These are phyloP conservation scores for Exserohilum turcica DNA, from an alignment of 2,329 filamentous ascomycete genomes.

Conservation along the genomic window DNA sequence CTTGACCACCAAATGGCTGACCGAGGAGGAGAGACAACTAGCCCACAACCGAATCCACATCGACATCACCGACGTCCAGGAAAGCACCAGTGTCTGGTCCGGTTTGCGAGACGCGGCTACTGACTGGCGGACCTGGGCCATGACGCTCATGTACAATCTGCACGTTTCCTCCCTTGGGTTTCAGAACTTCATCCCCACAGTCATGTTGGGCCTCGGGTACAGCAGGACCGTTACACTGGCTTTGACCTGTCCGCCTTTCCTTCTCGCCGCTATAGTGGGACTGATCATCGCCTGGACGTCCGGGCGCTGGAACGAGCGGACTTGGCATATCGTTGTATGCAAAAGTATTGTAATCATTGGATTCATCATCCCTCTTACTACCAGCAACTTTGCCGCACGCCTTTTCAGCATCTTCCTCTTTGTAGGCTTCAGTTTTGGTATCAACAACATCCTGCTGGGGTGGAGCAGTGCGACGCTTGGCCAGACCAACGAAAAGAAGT, in stretches of 20 bases:
- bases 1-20: conserved; percentile 51
- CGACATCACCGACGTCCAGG: conserved; percentile 51
- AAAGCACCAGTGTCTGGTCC: conserved; percentile 20
- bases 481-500: conserved; percentile 51
- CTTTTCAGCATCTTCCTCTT: conserved; percentile 44
- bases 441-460: conserved; percentile 44
- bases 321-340: conserved; percentile 39
- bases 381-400: conserved; percentile 37
- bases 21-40: conserved; percentile 48
- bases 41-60: conserved; percentile 37
- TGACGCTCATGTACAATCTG: conserved; percentile 25
- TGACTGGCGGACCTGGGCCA: conserved; percentile 24
- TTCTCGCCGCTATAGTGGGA: conserved; percentile 32
- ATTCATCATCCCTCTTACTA: conserved; percentile 35
- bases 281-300: conserved; percentile 33
- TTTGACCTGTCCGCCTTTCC: conserved; percentile 39
- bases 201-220: conserved; percentile 41
- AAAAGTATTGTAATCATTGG: conserved; percentile 37
- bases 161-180: conserved; percentile 27
- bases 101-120: conserved; percentile 19
- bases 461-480: conserved; percentile 49
- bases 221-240: conserved; percentile 37
- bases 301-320: conserved; percentile 37
- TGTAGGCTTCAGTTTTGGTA: conserved; percentile 36
- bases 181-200: conserved; percentile 43